Percentiles rank a stretch among this genome's conserved stretches.
Evolutionary conservation across 2,329 filamentous ascomycete genomes (phyloP).

Genomic region (Aureobasidium sp.): DNA sequence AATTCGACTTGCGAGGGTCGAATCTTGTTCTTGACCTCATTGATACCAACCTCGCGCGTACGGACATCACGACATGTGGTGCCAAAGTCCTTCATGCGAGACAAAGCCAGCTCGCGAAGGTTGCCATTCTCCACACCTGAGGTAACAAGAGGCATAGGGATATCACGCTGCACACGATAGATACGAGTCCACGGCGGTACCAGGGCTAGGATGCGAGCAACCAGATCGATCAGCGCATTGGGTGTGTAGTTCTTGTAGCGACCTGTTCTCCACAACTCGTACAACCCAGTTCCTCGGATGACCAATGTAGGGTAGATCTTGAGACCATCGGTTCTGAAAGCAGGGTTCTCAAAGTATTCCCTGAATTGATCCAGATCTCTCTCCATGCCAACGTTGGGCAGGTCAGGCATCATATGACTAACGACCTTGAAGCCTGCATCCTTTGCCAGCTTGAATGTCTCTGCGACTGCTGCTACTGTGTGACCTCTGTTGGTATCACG

Average conservation of each 20-base stretch:
- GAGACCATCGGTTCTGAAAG: constrained; percentile 89
- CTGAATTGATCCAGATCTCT: constrained; percentile 93
- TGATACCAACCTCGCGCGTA: constrained; percentile 94
- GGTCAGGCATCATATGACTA: constrained; percentile 98
- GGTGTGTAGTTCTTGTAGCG: constrained; percentile 98
- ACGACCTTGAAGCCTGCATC: constrained; percentile 99
- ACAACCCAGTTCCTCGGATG: constrained; percentile 90
- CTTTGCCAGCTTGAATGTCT: constrained; percentile 95
- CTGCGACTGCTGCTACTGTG: constrained; percentile 88
- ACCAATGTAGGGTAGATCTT: constrained; percentile 98
- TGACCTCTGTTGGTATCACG: constrained; percentile 95
- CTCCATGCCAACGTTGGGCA: constrained; percentile 98
- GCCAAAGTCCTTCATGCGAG: constrained; percentile 98
- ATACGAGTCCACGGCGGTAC: constrained; percentile 97
- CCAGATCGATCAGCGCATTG: constrained; percentile 89
- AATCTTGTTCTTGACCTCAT: constrained; percentile 99
- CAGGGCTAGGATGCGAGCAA: constrained; percentile 89
- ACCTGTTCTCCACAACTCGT: constrained; percentile 95
- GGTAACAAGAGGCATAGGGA: constrained; percentile 99
- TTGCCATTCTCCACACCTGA: constrained; percentile 98
- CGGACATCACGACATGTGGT: constrained; percentile 94
- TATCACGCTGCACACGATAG: constrained; percentile 96
- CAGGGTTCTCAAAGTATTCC: constrained; percentile 96
- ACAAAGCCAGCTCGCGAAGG: constrained; percentile 81
- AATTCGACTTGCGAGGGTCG: constrained; percentile 93